phyloP scores from a whole-genome alignment of 257 asterid genomes.

The Primulina tabacum region DNA sequence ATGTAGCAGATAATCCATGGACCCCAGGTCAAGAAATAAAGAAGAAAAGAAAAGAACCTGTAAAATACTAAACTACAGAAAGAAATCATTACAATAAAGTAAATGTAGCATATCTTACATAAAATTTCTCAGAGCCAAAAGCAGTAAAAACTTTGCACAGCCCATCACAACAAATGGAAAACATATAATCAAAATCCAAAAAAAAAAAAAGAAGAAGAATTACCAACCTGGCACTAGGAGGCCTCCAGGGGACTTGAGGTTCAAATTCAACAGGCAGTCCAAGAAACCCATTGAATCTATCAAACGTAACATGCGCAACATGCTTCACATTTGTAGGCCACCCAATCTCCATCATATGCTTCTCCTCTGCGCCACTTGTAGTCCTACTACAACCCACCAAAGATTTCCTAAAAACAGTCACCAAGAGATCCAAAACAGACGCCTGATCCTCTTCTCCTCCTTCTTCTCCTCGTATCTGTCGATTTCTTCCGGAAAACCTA shows the following conservation, averaged over 20 bases:
- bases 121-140: too few species aligned
- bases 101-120: too few species aligned
- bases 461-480: not conserved
- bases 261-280: constrained; percentile 69
- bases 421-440: constrained; percentile 13
- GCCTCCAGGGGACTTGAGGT: constrained; percentile 61
- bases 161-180: too few species aligned
- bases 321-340: constrained; percentile 57
- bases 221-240: constrained; percentile 62
- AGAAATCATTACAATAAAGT: not conserved
- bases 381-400: not conserved
- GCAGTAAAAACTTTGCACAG: too few species aligned
- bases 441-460: constrained; percentile 11
- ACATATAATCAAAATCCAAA: not conserved
- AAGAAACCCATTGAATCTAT: constrained; percentile 57
- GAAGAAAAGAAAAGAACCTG: not conserved
- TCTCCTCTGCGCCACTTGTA: constrained; percentile 12
- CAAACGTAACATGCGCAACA: constrained; percentile 64
- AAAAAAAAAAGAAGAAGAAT: not conserved
- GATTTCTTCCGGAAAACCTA: not conserved
- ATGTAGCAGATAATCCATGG: not conserved
- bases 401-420: constrained; percentile 20
- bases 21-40: not conserved
- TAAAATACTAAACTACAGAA: not conserved
- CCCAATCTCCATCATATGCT: constrained; percentile 20